Evolutionary conservation across 805 yeast species (phyloP).

Genomic region (Clavispora fructus): DNA sequence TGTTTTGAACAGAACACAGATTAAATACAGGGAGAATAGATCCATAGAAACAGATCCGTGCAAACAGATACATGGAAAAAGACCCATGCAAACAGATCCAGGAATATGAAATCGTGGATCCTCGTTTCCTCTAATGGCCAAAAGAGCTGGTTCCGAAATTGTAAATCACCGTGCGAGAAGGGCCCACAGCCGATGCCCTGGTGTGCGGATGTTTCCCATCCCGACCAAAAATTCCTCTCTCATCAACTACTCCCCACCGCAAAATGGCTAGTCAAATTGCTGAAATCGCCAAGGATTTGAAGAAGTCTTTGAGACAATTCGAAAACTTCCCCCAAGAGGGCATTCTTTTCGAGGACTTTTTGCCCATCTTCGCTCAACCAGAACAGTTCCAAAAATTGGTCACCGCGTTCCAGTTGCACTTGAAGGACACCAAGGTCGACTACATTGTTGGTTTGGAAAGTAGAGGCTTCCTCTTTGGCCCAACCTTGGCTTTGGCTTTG

Average conservation of each 20-base stretch:
- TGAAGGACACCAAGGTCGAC: constrained; percentile 67
- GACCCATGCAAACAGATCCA: too few relatives aligned
- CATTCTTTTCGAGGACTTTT: constrained; percentile 88
- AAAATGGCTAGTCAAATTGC: constrained; percentile 20
- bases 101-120: too few relatives aligned
- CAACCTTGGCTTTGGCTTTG: constrained; percentile 84
- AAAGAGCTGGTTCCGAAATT: too few relatives aligned
- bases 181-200: not conserved
- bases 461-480: constrained; percentile 96
- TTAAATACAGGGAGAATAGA: too few relatives aligned
- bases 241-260: not conserved
- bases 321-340: constrained; percentile 95
- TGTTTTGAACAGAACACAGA: too few relatives aligned
- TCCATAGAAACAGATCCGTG: too few relatives aligned
- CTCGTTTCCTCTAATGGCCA: too few relatives aligned
- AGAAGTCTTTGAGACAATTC: constrained; percentile 52
- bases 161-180: not conserved
- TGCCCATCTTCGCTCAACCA: constrained; percentile 89
- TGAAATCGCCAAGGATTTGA: constrained; percentile 34
- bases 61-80: too few relatives aligned
- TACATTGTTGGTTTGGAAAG: constrained; percentile 93
- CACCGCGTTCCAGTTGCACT: constrained; percentile 71
- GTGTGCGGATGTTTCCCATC: not conserved
- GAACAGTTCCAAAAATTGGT: constrained; percentile 73
- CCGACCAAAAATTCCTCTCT: not conserved